Evolutionary conservation across 495 filamentous ascomycete species (phyloP).

Genomic region (Chlorociboria aeruginascens): DNA sequence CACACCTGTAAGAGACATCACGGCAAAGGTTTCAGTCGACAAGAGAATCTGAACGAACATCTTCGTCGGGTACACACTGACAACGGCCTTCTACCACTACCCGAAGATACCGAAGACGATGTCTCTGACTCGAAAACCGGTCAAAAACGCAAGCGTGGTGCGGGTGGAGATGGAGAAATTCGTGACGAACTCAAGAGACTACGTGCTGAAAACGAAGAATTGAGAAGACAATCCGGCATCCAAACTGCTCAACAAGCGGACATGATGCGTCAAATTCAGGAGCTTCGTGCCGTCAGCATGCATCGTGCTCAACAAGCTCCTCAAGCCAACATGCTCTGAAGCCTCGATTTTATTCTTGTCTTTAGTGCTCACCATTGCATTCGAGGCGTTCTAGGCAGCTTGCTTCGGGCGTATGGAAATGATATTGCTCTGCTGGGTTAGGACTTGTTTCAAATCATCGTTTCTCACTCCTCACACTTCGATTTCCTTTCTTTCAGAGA

Average conservation of each 20-base stretch:
- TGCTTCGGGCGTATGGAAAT: not conserved
- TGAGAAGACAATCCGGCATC: conserved; percentile 8
- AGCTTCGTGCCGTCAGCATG: conserved; percentile 25
- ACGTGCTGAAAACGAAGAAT: conserved; percentile 39
- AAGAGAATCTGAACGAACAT: conserved; percentile 85
- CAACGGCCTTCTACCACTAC: conserved; percentile 27
- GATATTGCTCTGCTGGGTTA: not conserved
- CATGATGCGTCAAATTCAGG: conserved; percentile 35
- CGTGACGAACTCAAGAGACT: conserved; percentile 46
- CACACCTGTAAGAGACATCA: conserved; percentile 68
- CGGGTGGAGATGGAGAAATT: conserved; percentile 33
- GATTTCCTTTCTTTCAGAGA: no score
- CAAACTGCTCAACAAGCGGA: conserved; percentile 18
- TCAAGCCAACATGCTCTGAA: conserved; percentile 11
- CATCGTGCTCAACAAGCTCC: conserved; percentile 21
- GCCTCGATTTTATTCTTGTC: not conserved
- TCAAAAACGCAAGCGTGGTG: conserved; percentile 15
- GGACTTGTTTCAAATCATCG: no score
- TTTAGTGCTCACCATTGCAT: not conserved
- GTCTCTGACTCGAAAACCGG: conserved; percentile 9
- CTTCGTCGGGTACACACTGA: conserved; percentile 62
- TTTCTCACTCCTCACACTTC: no score
- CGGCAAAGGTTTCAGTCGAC: conserved; percentile 68
- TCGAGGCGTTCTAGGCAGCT: not conserved
- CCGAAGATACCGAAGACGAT: conserved; percentile 20